Percentiles rank a stretch among this genome's conserved stretches.
Conservation (phyloP, 306 rosid genomes). For the Gillenia trifoliata region DNA sequence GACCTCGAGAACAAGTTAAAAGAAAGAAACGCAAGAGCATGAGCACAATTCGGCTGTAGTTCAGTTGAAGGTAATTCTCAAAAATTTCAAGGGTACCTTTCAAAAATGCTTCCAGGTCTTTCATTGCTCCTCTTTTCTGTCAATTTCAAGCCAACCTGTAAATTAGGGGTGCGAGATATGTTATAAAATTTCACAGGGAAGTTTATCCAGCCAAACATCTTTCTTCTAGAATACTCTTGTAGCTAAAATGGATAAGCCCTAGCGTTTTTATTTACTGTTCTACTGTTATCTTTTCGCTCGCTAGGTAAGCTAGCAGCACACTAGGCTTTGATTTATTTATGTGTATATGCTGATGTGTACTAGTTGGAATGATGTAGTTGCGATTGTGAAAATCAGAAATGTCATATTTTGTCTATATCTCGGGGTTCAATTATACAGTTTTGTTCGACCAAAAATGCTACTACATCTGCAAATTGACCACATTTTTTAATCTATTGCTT, state of each 20-base stretch:
- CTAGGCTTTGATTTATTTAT: background rate
- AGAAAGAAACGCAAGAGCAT: constrained; percentile 5
- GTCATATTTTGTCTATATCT: background rate
- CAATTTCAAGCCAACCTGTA: background rate
- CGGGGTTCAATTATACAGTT: background rate
- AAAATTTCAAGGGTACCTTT: background rate
- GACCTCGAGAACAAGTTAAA: constrained; percentile 18
- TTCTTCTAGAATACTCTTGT: background rate
- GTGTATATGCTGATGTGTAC: background rate
- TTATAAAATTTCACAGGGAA: background rate
- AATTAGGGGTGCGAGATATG: background rate
- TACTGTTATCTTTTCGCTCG: background rate
- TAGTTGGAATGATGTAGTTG: background rate
- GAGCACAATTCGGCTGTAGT: background rate
- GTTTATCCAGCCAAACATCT: background rate
- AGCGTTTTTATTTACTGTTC: background rate
- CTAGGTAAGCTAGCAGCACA: background rate
- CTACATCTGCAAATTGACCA: background rate
- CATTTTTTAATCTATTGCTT: background rate
- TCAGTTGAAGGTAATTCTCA: constrained; percentile 2
- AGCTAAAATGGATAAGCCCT: background rate
- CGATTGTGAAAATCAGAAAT: background rate
- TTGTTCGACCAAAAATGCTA: background rate
- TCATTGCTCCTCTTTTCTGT: background rate
- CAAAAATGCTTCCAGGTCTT: background rate